Percentiles rank a stretch among this genome's conserved stretches.
Evolutionary conservation across 2,329 filamentous ascomycete species (phyloP).

Genomic region (Aureobasidium sp.): DNA sequence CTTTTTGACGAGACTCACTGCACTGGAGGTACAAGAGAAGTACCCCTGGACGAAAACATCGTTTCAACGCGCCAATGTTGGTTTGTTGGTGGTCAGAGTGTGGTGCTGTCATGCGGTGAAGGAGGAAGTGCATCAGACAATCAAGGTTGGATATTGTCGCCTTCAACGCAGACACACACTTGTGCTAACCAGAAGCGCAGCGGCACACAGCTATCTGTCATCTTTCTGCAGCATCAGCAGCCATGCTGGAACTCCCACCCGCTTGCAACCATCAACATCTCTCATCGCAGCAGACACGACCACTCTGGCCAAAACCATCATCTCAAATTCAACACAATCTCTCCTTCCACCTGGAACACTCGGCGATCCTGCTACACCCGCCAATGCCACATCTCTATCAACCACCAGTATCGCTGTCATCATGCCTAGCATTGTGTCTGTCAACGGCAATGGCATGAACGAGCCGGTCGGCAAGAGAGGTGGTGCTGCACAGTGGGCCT

Average conservation of each 20-base stretch:
- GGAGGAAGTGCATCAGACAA: slow-evolving; percentile 6
- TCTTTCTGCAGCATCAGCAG: slow-evolving; percentile 8
- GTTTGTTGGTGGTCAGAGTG: slow-evolving; percentile 6
- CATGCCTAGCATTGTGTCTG: background rate
- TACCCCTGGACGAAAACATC: background rate
- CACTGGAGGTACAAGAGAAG: background rate
- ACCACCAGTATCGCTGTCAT: slow-evolving; percentile 1
- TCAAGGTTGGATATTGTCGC: background rate
- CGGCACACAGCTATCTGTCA: slow-evolving; percentile 2
- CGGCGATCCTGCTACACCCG: background rate
- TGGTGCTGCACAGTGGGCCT: slow-evolving; percentile 7
- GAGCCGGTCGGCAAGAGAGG: background rate
- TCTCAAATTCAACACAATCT: background rate
- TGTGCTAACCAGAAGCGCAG: background rate
- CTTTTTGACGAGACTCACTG: slow-evolving; percentile 1
- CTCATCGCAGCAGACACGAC: slow-evolving; percentile 6
- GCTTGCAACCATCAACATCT: background rate
- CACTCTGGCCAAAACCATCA: background rate
- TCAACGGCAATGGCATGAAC: background rate
- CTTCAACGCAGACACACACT: background rate
- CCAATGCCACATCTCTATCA: background rate
- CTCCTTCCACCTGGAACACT: background rate
- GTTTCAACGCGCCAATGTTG: background rate
- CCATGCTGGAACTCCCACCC: background rate
- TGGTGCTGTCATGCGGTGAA: slow-evolving; percentile 11